A percentile compares a stretch with the other conserved stretches of the same genome.
Conservation (phyloP, 2,329 filamentous ascomycete species). For the Alternaria hordeiaustralica region DNA sequence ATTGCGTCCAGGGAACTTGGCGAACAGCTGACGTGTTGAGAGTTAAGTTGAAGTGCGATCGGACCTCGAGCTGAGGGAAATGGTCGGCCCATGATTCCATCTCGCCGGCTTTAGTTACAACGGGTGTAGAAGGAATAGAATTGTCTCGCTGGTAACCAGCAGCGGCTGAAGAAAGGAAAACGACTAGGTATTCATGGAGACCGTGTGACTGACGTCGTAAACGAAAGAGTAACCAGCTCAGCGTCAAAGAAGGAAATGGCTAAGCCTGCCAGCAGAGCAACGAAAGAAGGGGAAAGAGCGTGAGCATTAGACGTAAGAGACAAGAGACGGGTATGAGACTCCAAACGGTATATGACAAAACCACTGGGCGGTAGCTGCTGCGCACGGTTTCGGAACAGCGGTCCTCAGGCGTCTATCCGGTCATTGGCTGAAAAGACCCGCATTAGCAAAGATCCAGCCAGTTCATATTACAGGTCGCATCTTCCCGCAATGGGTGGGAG, state of each 20-base stretch:
- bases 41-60: constrained; percentile 49
- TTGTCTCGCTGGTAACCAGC: constrained; percentile 49
- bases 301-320: constrained; percentile 46
- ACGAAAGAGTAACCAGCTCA: constrained; percentile 46
- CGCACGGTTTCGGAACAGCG: constrained; percentile 48
- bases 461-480: constrained; percentile 35
- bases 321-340: constrained; percentile 47
- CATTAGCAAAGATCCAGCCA: constrained; percentile 36
- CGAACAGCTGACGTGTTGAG: constrained; percentile 41
- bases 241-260: constrained; percentile 41
- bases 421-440: constrained; percentile 33
- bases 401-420: constrained; percentile 48
- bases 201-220: constrained; percentile 40
- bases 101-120: constrained; percentile 37
- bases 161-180: constrained; percentile 45
- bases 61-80: constrained; percentile 40
- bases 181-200: constrained; percentile 48
- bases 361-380: constrained; percentile 38
- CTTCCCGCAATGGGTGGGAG: constrained; percentile 37
- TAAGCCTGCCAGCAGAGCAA: constrained; percentile 51
- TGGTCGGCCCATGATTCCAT: constrained; percentile 48
- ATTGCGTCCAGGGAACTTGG: constrained; percentile 38
- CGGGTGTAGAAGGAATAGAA: constrained; percentile 37
- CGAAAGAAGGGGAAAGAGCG: constrained; percentile 44
- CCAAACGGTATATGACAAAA: constrained; percentile 50